Evolutionary conservation across 2,329 filamentous ascomycete species (phyloP).

Genomic region (Aspergillus sp.): DNA sequence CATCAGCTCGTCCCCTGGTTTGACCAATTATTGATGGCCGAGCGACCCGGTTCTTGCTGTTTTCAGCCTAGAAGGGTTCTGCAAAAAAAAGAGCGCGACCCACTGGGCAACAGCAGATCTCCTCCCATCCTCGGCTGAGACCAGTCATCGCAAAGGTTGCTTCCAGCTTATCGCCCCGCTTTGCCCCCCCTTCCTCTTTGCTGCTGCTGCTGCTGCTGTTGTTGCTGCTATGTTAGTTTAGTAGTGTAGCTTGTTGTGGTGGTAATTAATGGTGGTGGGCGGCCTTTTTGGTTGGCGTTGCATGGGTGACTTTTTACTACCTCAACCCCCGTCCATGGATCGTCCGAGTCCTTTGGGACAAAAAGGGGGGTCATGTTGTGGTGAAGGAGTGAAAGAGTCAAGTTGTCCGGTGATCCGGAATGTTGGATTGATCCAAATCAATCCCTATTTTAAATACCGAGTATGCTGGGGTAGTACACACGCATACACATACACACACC

Average conservation of each 20-base stretch:
- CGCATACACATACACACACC: too few species aligned
- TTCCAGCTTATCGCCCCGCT: slow-evolving; percentile 26
- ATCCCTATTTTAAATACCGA: background rate
- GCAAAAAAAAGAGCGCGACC: slow-evolving; percentile 9
- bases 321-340: slow-evolving; percentile 6
- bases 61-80: slow-evolving; percentile 21
- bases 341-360: slow-evolving; percentile 1
- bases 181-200: slow-evolving; percentile 14
- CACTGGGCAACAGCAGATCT: slow-evolving; percentile 23
- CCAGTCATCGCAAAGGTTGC: slow-evolving; percentile 16
- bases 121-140: slow-evolving; percentile 4
- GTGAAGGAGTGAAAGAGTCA: background rate
- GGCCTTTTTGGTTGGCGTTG: slow-evolving; percentile 5
- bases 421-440: background rate
- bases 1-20: slow-evolving; percentile 15
- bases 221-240: background rate
- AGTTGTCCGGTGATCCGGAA: background rate
- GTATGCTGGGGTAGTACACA: background rate
- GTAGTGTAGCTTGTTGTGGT: background rate
- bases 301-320: slow-evolving; percentile 7
- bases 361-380: background rate
- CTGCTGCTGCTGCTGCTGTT: background rate
- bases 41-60: slow-evolving; percentile 10
- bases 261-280: background rate
- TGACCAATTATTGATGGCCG: slow-evolving; percentile 15